Base-by-base conservation (phyloP, 192 early-diverging fungal species). In the Gryganskiella cystojenkinii region DNA sequence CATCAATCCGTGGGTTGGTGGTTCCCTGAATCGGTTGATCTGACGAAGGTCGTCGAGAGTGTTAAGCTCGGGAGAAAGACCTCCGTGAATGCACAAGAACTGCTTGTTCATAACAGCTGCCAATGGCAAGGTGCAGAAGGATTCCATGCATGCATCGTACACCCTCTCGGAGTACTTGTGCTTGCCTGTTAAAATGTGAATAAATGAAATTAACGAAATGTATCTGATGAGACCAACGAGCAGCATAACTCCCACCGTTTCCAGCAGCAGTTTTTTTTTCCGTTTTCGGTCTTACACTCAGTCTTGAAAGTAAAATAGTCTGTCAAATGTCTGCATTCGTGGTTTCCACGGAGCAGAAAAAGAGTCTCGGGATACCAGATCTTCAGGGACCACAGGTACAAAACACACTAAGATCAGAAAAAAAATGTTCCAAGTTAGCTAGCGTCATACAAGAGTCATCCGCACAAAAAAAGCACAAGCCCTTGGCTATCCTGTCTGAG, bases 271-370 rank as follows among this genome's bases (percentile, higher is more conserved):
- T n/a, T n/a, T n/a, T n/a, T 19, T 19, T 27, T 2, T 44, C 49
- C 30, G 17, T 10, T n/a, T 17, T 19, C 37, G 13, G 2, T 52
- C 86, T 83, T 86, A 95, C 97, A 96, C 86, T 99, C 97, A n/a
- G 93, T 84, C 85, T 97, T 96, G 83, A 99, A 99, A 3, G 95
- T 97, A 75, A 97, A 99, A 79, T 97, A 97, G 67, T 97, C 95
- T 8, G 97, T 99, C 83, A 99, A 88, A 76, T 99, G 97, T 63
- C 95, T 87, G 80, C 96, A 97, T 80, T 99, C 97, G 80, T 99
- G 95, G 81, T 99, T 97, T 64, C 97, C 97, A 35, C 97, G 92
- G 35, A 99, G 82, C 81, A 99, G 84, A 71, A 93, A 95, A 28
- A 97, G 67, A 27, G 92, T 90, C 7, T 86, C 85, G 3, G 95